phyloP scores from a whole-genome alignment of 2,329 filamentous ascomycete genomes.

The Penicillium vulpinum region DNA sequence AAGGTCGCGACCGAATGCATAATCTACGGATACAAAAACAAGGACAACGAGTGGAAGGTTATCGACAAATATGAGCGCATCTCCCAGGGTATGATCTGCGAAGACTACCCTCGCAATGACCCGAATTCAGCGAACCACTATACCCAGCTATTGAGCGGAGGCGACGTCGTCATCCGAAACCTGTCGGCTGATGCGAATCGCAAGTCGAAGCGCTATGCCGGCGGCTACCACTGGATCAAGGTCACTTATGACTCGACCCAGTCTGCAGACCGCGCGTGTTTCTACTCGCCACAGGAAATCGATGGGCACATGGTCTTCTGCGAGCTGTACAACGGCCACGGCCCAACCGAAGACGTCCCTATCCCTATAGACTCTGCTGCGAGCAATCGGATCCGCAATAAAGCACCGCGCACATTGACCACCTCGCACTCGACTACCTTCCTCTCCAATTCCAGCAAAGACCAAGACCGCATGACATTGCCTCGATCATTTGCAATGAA shows the following conservation, averaged over 20 bases:
- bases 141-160: conserved; percentile 69
- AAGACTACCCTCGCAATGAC: conserved; percentile 89
- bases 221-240: conserved; percentile 90
- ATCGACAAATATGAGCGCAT: conserved; percentile 86
- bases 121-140: conserved; percentile 69
- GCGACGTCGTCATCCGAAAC: conserved; percentile 68
- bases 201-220: conserved; percentile 77
- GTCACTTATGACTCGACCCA: conserved; percentile 75
- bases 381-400: conserved; percentile 26
- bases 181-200: conserved; percentile 71
- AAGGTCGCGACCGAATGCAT: conserved; percentile 75
- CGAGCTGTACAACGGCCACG: conserved; percentile 66
- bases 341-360: conserved; percentile 64
- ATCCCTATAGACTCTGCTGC: conserved; percentile 52
- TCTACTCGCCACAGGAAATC: conserved; percentile 69
- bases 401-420: conserved; percentile 37
- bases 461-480: conserved; percentile 37
- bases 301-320: conserved; percentile 70
- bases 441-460: conserved; percentile 29
- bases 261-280: conserved; percentile 68
- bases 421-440: conserved; percentile 39
- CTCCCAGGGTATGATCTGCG: conserved; percentile 76
- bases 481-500: conserved; percentile 44
- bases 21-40: conserved; percentile 78
- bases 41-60: conserved; percentile 71